Evolutionary conservation across 768 basidiomycete genomes (phyloP).

Genomic region (Tricholoma hemisulphureum): DNA sequence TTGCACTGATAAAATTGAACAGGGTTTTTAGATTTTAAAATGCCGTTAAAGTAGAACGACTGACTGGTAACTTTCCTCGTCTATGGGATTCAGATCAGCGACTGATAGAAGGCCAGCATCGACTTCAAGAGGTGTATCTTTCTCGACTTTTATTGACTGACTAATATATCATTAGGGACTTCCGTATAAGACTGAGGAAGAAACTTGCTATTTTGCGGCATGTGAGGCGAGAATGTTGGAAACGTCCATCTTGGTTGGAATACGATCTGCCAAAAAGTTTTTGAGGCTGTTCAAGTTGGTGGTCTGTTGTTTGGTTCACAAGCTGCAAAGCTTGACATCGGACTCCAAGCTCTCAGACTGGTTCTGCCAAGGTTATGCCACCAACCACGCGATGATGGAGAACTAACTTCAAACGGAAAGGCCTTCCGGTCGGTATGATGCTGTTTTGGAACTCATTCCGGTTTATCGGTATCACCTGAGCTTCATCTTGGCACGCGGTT

Average conservation of each 20-base stretch:
- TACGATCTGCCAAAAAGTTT: constrained; percentile 13
- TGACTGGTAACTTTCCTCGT: constrained; percentile 80
- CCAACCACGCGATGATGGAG: no score
- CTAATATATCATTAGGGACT: constrained; percentile 33
- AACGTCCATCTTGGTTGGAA: constrained; percentile 62
- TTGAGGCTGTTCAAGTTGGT: not conserved
- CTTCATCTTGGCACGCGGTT: not conserved
- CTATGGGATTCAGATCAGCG: constrained; percentile 85
- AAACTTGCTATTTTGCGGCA: constrained; percentile 64
- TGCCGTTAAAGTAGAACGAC: constrained; percentile 24
- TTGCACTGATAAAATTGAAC: constrained; percentile 44
- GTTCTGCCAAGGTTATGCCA: no score
- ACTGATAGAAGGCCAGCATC: constrained; percentile 84
- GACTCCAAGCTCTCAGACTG: no score
- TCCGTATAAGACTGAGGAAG: not conserved
- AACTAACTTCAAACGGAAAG: no score
- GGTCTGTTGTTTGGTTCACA: constrained; percentile 17
- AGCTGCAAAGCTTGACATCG: not conserved
- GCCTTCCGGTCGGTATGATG: no score
- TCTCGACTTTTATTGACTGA: constrained; percentile 68
- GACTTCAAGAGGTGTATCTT: constrained; percentile 74
- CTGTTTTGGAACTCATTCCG: no score
- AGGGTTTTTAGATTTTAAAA: not conserved
- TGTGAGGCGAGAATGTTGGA: constrained; percentile 75
- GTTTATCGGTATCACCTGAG: not conserved